Percentiles rank a stretch among this genome's conserved stretches.
Conservation (phyloP, 106 monocot genomes). For the Acorus gramineus region DNA sequence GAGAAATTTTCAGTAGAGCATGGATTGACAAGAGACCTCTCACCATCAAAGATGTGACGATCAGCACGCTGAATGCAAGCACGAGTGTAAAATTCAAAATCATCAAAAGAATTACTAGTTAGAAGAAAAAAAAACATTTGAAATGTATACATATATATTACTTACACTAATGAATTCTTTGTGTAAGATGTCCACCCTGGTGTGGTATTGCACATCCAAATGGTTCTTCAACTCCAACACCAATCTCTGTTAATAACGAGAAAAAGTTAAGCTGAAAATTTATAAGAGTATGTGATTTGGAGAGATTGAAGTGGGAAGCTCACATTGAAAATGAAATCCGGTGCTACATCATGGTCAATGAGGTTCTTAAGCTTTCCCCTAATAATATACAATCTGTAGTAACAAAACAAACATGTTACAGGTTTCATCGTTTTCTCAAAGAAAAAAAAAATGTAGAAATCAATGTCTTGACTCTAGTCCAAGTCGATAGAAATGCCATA, state of each 20-base stretch:
- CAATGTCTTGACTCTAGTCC: too few relatives aligned
- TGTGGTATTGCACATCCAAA: constrained; percentile 10
- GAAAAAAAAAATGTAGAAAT: too few relatives aligned
- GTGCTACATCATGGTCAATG: constrained; percentile 43
- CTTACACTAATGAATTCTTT: constrained; percentile 15
- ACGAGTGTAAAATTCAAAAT: neutral
- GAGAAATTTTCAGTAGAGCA: neutral
- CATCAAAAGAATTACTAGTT: neutral
- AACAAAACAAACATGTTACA: neutral
- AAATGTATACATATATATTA: too few relatives aligned
- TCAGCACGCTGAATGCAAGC: neutral
- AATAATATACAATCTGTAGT: constrained; percentile 28
- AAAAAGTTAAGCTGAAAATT: neutral
- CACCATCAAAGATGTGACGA: neutral
- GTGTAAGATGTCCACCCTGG: constrained; percentile 19
- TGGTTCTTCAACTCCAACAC: constrained; percentile 26
- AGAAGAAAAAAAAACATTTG: neutral
- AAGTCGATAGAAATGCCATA: too few relatives aligned
- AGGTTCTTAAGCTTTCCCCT: constrained; percentile 36
- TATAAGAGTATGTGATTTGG: neutral
- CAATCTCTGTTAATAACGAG: constrained; percentile 7
- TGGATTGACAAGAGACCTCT: neutral
- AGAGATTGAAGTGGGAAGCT: neutral
- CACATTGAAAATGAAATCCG: constrained; percentile 33
- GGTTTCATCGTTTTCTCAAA: too few relatives aligned